Percentiles rank a stretch among this genome's conserved stretches.
phyloP scores from a whole-genome alignment of 2,329 filamentous ascomycete genomes.

The Diaporthe sp. region DNA sequence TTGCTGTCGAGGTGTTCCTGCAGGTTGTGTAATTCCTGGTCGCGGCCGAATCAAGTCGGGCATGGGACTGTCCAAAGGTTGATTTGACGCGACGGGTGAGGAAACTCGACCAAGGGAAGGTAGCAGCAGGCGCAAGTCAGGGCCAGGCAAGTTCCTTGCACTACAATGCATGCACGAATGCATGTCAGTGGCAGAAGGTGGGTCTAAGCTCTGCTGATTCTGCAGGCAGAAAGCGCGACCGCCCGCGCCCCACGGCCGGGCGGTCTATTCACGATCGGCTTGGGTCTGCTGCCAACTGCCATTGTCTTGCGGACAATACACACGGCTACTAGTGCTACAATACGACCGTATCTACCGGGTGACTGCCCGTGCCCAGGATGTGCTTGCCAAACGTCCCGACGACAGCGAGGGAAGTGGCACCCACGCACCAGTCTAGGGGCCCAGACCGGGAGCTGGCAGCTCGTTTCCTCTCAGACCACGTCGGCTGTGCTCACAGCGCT shows the following conservation, averaged over 20 bases:
- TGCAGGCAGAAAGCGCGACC: conserved; percentile 34
- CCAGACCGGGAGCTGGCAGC: background rate
- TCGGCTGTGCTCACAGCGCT: background rate
- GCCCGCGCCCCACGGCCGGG: conserved; percentile 23
- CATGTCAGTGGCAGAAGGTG: background rate
- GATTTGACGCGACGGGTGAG: conserved; percentile 15
- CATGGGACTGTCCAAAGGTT: background rate
- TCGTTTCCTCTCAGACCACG: background rate
- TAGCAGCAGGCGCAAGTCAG: background rate
- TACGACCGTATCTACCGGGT: conserved; percentile 28
- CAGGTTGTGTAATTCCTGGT: background rate
- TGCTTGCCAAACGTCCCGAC: background rate
- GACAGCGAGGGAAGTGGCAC: background rate
- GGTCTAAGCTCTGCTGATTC: conserved; percentile 27
- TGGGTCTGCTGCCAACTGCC: background rate
- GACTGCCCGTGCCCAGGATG: background rate
- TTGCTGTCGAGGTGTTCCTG: background rate
- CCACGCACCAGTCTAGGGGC: background rate
- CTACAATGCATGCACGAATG: background rate
- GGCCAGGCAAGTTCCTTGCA: conserved; percentile 27
- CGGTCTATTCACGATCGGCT: conserved; percentile 6
- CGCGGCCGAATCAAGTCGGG: background rate
- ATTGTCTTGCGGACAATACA: conserved; percentile 3
- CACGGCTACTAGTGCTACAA: background rate
- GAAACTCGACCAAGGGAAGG: conserved; percentile 23